Evolutionary conservation across 1,284 basidiomycete species (phyloP).

Genomic region (Irpex lacteus): DNA sequence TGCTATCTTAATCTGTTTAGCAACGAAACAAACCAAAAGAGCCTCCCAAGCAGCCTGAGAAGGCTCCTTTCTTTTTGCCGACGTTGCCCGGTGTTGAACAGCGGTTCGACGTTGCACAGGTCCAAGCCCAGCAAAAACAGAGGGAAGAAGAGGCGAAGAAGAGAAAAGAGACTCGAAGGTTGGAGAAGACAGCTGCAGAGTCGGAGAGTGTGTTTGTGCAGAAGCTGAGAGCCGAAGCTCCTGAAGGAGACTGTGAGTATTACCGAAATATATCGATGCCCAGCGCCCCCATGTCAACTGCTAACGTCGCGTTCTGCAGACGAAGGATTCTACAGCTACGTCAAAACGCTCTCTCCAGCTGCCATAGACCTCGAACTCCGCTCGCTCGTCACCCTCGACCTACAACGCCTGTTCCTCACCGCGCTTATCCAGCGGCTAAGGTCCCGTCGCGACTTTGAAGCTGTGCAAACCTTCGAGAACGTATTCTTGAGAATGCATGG

Average conservation of each 20-base stretch:
- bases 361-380: conserved; percentile 91
- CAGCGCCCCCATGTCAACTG: not conserved
- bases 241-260: conserved; percentile 68
- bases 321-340: conserved; percentile 81
- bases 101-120: conserved; percentile 60
- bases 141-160: conserved; percentile 33
- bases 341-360: conserved; percentile 87
- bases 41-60: conserved; percentile 90
- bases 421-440: conserved; percentile 74
- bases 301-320: conserved; percentile 40
- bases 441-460: conserved; percentile 91
- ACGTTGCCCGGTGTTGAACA: conserved; percentile 83
- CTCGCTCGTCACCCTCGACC: conserved; percentile 65
- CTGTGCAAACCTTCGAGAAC: conserved; percentile 85
- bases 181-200: conserved; percentile 54
- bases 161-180: conserved; percentile 44
- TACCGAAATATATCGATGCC: not conserved
- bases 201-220: conserved; percentile 76
- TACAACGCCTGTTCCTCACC: conserved; percentile 68
- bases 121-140: conserved; percentile 21
- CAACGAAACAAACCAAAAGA: conserved; percentile 97
- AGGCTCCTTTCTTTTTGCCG: conserved; percentile 97
- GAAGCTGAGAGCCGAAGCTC: conserved; percentile 57
- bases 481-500: conserved; percentile 87
- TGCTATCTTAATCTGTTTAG: conserved; percentile 33